Conservation (phyloP, 2,329 filamentous ascomycete species). For the Thielaviopsis musarum region DNA sequence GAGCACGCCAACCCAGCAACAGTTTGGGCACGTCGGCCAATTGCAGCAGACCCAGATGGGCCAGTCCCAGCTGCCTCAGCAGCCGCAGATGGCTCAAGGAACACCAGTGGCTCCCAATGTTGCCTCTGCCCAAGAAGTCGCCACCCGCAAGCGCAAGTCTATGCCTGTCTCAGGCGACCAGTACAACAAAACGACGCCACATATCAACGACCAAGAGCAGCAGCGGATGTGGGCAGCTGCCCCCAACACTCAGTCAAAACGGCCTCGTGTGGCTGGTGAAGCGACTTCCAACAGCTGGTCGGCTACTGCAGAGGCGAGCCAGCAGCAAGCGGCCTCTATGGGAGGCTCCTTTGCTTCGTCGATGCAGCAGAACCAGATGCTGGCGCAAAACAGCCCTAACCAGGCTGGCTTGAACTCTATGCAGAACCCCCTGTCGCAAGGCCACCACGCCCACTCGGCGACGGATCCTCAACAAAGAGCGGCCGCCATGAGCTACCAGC, state of each 20-base stretch:
- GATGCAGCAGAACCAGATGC: conserved; percentile 10
- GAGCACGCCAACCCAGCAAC: neutral
- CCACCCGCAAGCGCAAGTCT: conserved; percentile 10
- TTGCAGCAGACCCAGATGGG: conserved; percentile 2
- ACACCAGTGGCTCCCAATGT: conserved; percentile 2
- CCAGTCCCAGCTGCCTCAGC: conserved; percentile 2
- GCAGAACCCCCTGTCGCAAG: conserved; percentile 5
- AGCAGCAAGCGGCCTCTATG: conserved; percentile 7
- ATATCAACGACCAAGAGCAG: conserved; percentile 5
- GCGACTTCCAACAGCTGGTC: conserved; percentile 1
- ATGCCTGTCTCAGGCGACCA: conserved; percentile 9
- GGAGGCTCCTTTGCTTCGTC: conserved; percentile 2
- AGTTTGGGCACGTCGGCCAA: conserved; percentile 5
- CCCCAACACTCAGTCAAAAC: conserved; percentile 7
- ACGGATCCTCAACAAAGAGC: conserved; percentile 6
- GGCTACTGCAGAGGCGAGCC: neutral
- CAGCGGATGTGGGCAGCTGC: neutral
- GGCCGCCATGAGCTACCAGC: neutral
- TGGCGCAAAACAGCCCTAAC: conserved; percentile 6
- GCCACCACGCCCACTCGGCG: conserved; percentile 3
- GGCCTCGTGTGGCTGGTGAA: conserved; percentile 9
- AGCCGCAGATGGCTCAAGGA: conserved; percentile 1
- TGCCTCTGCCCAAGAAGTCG: conserved; percentile 3
- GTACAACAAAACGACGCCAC: conserved; percentile 5
- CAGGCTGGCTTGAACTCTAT: neutral